phyloP scores from a whole-genome alignment of 176 grass and related monocot genomes.

The Juncus inflexus region DNA sequence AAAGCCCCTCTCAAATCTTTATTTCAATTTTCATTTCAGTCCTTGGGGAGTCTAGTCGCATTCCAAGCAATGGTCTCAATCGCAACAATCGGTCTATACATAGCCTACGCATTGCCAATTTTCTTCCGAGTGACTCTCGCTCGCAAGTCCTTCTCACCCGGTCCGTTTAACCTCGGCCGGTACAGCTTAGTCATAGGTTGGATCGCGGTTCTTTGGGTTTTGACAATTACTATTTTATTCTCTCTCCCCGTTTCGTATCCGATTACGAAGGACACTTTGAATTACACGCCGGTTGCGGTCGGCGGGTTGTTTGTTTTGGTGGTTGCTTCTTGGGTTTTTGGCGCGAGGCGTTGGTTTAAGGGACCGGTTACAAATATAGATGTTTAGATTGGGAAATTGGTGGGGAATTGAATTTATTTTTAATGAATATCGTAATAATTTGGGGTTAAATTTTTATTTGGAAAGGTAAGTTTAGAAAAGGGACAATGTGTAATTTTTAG shows the following conservation, averaged over 20 bases:
- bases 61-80: slow-evolving; percentile 99
- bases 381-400: slow-evolving; percentile 6
- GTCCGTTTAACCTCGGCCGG: slow-evolving; percentile 78
- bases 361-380: slow-evolving; percentile 29
- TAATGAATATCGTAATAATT: not conserved
- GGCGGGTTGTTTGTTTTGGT: slow-evolving; percentile 28
- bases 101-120: slow-evolving; percentile 82
- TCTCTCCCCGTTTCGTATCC: slow-evolving; percentile 81
- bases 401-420: too few species aligned
- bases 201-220: slow-evolving; percentile 89
- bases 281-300: slow-evolving; percentile 28
- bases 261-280: slow-evolving; percentile 70
- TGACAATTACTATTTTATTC: slow-evolving; percentile 91
- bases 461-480: not conserved
- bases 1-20: too few species aligned
- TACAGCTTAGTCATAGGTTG: slow-evolving; percentile 55
- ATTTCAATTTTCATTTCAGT: slow-evolving; percentile 35
- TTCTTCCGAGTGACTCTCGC: slow-evolving; percentile 78
- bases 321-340: slow-evolving; percentile 22
- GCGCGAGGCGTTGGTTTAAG: slow-evolving; percentile 74
- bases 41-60: slow-evolving; percentile 76
- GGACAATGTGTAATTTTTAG: not conserved
- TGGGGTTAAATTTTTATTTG: not conserved
- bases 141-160: slow-evolving; percentile 53
- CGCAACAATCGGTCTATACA: slow-evolving; percentile 83